Evolutionary conservation across 805 yeast species (phyloP), one percentile per base, ranked within the genome.

Genomic region (Saturnispora kantuleensis): DNA sequence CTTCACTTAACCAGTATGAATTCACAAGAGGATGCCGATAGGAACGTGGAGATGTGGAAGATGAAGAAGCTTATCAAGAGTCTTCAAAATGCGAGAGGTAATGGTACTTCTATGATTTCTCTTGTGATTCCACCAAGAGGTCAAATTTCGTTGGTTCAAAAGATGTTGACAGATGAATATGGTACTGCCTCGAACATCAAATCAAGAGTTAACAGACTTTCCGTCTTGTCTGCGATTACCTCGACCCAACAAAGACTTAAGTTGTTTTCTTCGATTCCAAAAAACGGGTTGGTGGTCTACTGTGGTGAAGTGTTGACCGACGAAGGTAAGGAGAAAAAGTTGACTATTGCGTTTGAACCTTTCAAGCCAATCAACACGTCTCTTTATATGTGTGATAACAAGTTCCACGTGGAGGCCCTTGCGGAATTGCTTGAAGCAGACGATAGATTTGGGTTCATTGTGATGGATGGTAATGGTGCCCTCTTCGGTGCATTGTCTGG

Each of bases 401-500:
- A 90, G 65, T 93, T 93, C 74, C 98, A 93, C 65, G 94, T 96
- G 29, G 99, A 93, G 69, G 97, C 96, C 6, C 75, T 93, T 45
- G 76, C 95, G 38, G 98, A 93, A 69, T 75, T 93, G 59, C 73
- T 93, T 52, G 97, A 93, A 70, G 80, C 87, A 52, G 98, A 93
- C 67, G 96, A 94, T 64, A 79, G 84, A 66, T 93, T 90, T 56
- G 99, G 99, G 41, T 93, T 93, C 69, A 94, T 93, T 56, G 83
- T 93, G 58, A 93, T 93, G 98, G 99, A 93, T 69, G 99, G 99
- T 86, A 88, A 89, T 65, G 98, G 98, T 49, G 86, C 96, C 3
- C 72, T 93, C 54, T 93, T 93, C 56, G 99, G 99, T 68, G 76
- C 94, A 15, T 79, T 93, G 45, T 80, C 94, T 38, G 99, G 99